A percentile compares a stretch with the other conserved stretches of the same genome.
Evolutionary conservation across 2,329 filamentous ascomycete genomes (phyloP).

Genomic region (Venturia pyrina): DNA sequence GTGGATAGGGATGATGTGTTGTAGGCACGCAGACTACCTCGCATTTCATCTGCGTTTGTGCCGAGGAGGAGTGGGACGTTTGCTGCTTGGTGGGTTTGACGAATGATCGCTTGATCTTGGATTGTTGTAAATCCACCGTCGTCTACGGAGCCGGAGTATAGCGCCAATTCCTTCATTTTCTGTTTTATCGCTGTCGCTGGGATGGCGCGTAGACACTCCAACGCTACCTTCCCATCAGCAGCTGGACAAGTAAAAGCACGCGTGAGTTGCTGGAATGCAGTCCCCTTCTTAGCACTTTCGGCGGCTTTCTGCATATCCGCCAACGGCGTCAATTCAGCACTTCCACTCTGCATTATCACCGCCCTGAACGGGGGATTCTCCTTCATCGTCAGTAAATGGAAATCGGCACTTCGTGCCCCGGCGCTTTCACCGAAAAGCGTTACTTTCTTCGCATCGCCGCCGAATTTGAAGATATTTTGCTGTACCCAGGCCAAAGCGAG

Average conservation of each 20-base stretch:
- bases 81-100: background rate
- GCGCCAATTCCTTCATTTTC: background rate
- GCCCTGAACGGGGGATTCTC: slow-evolving; percentile 23
- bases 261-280: background rate
- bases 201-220: background rate
- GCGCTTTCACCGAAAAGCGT: slow-evolving; percentile 18
- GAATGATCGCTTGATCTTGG: background rate
- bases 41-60: slow-evolving; percentile 6
- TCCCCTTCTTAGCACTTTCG: background rate
- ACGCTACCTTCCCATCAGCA: background rate
- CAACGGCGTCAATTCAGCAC: slow-evolving; percentile 11
- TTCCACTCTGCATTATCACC: slow-evolving; percentile 24
- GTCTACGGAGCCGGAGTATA: slow-evolving; percentile 7
- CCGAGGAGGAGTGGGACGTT: slow-evolving; percentile 6
- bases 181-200: background rate
- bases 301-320: background rate
- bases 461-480: slow-evolving; percentile 26
- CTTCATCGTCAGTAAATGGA: slow-evolving; percentile 21
- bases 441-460: slow-evolving; percentile 27
- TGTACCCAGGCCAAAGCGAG: slow-evolving; percentile 29
- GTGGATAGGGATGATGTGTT: background rate
- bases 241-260: background rate
- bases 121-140: background rate
- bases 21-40: slow-evolving; percentile 12
- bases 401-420: slow-evolving; percentile 24